Percentiles rank a stretch among this genome's conserved stretches.
These are phyloP conservation scores for Salix arbutifolia DNA, from an alignment of 345 rosid genomes.

Conservation along the genomic window DNA sequence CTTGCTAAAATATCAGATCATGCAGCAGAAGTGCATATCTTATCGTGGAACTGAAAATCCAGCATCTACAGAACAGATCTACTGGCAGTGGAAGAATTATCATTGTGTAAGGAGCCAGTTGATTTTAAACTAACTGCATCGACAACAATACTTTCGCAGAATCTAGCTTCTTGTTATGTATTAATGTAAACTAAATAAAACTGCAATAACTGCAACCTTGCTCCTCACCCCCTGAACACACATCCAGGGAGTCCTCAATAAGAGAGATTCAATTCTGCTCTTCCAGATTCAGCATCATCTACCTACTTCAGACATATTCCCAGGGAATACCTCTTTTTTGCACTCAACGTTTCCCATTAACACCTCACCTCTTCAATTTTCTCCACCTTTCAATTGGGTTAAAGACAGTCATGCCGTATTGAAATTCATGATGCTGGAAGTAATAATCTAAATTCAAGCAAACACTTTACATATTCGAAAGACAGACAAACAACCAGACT, in stretches of 20 bases:
- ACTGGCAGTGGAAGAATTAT: not conserved
- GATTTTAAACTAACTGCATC: not conserved
- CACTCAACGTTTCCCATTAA: too few species aligned
- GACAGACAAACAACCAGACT: not conserved
- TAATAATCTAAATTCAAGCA: not conserved
- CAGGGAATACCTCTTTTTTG: not conserved
- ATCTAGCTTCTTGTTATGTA: not conserved
- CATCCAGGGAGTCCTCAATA: not conserved
- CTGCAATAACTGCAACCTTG: not conserved
- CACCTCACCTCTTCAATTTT: too few species aligned
- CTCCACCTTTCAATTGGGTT: not conserved
- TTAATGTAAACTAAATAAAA: not conserved
- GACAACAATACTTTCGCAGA: not conserved
- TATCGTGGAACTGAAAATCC: not conserved
- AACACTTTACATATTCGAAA: not conserved
- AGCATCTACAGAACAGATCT: not conserved
- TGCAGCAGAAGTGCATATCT: not conserved
- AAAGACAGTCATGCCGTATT: not conserved
- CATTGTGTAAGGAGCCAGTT: too few species aligned
- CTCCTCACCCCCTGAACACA: not conserved
- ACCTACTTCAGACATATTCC: not conserved
- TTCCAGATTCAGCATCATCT: not conserved
- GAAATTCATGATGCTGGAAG: not conserved
- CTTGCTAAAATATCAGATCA: not conserved
- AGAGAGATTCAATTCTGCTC: not conserved